These are phyloP conservation scores for Nemophila menziesii DNA, from an alignment of 257 asterid genomes.

Conservation along the genomic window DNA sequence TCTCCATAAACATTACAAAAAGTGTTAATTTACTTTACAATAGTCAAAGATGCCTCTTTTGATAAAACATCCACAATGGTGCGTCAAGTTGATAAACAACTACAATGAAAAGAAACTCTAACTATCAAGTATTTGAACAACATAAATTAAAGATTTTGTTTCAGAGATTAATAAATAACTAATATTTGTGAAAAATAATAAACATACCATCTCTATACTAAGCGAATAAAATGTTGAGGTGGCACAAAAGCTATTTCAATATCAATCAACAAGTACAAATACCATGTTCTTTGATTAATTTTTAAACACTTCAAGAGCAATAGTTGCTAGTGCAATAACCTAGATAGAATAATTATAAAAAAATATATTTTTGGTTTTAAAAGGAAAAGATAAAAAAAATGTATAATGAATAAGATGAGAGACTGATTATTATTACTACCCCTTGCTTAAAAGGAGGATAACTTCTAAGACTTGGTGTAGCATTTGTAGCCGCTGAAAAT, in stretches of 20 bases:
- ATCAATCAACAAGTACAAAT: conserved; percentile 93
- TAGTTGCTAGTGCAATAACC: conserved; percentile 80
- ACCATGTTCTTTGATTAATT: conserved; percentile 85
- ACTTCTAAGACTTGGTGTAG: conserved; percentile 97
- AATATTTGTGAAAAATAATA: neutral
- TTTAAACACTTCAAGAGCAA: conserved; percentile 88
- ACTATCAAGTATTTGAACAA: neutral
- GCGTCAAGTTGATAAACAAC: neutral
- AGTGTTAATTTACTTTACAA: too few species aligned
- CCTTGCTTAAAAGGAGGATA: conserved; percentile 97
- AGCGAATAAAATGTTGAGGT: conserved; percentile 91
- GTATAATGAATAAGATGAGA: neutral
- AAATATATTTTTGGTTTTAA: too few species aligned
- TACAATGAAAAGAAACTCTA: too few species aligned
- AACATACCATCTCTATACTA: conserved; percentile 86
- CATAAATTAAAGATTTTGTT: neutral
- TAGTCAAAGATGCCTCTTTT: too few species aligned
- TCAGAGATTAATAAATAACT: neutral
- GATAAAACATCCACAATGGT: too few species aligned
- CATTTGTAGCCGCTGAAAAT: conserved; percentile 85
- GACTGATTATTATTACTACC: conserved; percentile 42
- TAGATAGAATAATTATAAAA: too few species aligned
- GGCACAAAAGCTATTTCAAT: conserved; percentile 99
- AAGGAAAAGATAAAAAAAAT: conserved; percentile 1
- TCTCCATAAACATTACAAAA: too few species aligned